Base-by-base conservation (phyloP, 1,139 yeast genomes). In the Sugiyamaella xylanicola region DNA sequence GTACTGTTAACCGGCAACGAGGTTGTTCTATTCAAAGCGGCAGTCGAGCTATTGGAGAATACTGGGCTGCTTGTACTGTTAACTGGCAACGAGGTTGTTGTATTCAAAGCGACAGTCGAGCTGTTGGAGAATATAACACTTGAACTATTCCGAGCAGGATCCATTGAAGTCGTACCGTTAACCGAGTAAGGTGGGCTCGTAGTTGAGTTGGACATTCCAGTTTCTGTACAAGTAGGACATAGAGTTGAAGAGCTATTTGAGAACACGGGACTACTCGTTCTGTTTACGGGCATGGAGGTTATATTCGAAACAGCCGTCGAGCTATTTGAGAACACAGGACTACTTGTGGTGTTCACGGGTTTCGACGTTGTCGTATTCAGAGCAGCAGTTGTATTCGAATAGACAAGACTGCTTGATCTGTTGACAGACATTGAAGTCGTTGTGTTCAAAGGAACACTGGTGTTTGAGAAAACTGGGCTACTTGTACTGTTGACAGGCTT, bases 81-180 rank as follows among this genome's bases (percentile, higher is more conserved):
- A 5, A 25, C 32, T 7, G 32, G 32, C 11, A 25, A 7, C 27
- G 45, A 15, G 9, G 7, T 39, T 17, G 52, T 39, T 4, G 45
- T 27, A 39, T 25, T 39, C n/a, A 20, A 16, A 15, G 47, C 13
- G 3, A 39, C 20, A 21, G 55, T 51, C 20, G 48, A 15, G 9
- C 49, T 51, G 22, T 47, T 50, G n/a, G 51, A 25, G 20, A 48
- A 35, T 16, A 42, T 41, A 15, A 11, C 9, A 11, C 32, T 25
- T 11, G 32, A 25, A 25, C 9, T 25, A 25, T 11, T 25, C 9
- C 11, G 5, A 5, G 11, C 32, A 25, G 32, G 32, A 36, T 20
- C 21, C 19, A 17, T n/a, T 21, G 45, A 8, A 4, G 42, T 11
- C 19, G 54, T 50, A 37, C 42, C 16, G 13, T 43, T 50, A 20